Percentiles rank a stretch among this genome's conserved stretches.
Evolutionary conservation across 345 rosid genomes (phyloP).

Genomic region (Gynandropsis gynandra): DNA sequence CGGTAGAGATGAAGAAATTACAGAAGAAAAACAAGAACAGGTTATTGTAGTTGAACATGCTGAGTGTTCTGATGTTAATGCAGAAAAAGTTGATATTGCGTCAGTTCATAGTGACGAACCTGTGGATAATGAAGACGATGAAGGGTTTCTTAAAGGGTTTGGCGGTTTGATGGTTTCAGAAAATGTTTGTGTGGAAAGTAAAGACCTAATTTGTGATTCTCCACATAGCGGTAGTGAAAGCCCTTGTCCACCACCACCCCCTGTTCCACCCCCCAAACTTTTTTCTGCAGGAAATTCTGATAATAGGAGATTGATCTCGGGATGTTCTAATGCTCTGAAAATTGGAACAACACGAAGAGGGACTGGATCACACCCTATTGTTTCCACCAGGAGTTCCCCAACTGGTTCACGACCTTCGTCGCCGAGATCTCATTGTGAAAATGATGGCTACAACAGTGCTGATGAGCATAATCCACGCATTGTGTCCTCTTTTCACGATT

Average conservation of each 20-base stretch:
- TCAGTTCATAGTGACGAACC: constrained; percentile 31
- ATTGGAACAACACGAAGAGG: constrained; percentile 64
- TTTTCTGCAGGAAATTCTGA: constrained; percentile 36
- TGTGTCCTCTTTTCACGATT: constrained; percentile 61
- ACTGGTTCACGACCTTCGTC: constrained; percentile 91
- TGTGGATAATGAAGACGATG: constrained; percentile 34
- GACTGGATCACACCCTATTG: constrained; percentile 57
- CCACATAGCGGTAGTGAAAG: constrained; percentile 33
- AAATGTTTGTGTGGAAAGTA: constrained; percentile 38
- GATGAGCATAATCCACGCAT: constrained; percentile 91
- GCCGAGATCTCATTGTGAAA: constrained; percentile 86
- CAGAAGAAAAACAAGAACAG: constrained; percentile 49
- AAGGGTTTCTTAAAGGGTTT: constrained; percentile 30
- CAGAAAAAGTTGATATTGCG: constrained; percentile 40
- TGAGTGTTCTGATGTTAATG: constrained; percentile 44
- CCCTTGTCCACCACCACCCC: constrained; percentile 72
- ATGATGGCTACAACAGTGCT: constrained; percentile 95
- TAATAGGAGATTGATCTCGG: constrained; percentile 42
- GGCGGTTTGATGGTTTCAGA: constrained; percentile 40
- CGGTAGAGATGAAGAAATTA: constrained; percentile 59
- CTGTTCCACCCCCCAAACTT: constrained; percentile 80
- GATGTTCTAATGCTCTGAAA: constrained; percentile 46
- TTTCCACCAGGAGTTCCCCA: constrained; percentile 71
- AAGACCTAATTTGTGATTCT: constrained; percentile 38
- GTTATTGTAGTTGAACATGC: constrained; percentile 38